Evolutionary conservation across 495 filamentous ascomycete species (phyloP), one percentile per base, ranked within the genome.

Genomic region (Cenococcum geophilum): DNA sequence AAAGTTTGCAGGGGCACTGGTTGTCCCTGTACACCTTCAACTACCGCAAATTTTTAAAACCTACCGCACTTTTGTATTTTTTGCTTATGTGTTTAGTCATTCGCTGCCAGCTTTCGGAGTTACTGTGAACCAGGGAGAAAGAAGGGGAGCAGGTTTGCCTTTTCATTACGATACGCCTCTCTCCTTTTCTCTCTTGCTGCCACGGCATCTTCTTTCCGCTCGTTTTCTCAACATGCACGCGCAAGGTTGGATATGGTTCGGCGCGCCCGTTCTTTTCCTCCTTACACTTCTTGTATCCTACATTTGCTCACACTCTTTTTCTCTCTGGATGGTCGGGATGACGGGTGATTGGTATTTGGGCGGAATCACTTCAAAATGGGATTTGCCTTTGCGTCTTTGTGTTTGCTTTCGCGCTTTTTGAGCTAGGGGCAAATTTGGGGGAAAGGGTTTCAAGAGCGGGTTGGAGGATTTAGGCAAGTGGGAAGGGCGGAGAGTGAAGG

Each of bases 81-180:
- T n/a, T 60, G 18, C 40, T 32, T 49, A 50, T 32, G 35, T 53
- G 27, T 61, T 57, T 40, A 35, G 20, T 45, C 59, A 60, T 57
- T 56, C 37, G 18, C 51, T 35, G 32, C 58, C 50, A 45, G 49
- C 18, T 23, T 52, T 32, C 12, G 21, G 21, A 52, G 22, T 16
- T 32, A 23, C 21, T 23, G 49, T 53, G 56, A 51, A 42, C 60
- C 51, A 37, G 64, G 63, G 64, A 63, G 57, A 60, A 63, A 60
- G 64, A 58, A 63, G 64, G 64, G 64, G 57, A 63, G 64, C 64
- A 54, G 64, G 64, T 47, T 56, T 67, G 49, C 64, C 64, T 57
- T 32, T 63, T 63, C 60, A 60, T 67, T 49, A 67, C 60, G 64
- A 67, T 52, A 16, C 58, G 48, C 53, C 53, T 63, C 43, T 49